Base-by-base conservation (phyloP, 2,329 filamentous ascomycete species). In the Aspergillus quadricinctus region DNA sequence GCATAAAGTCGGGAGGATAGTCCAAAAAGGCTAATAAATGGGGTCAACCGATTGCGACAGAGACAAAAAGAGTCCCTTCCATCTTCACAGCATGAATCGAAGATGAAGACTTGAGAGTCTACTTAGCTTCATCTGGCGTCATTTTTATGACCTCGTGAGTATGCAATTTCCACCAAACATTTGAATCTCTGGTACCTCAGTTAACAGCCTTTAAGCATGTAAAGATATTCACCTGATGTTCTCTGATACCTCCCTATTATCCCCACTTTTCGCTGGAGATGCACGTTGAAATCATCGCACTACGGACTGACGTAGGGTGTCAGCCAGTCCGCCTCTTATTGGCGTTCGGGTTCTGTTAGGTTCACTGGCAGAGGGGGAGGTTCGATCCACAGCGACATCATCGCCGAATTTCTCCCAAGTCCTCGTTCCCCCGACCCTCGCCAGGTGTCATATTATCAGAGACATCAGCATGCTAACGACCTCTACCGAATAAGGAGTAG, bases 231-330 rank as follows among this genome's bases (percentile, higher is more conserved):
- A 35, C 14, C 11, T 2, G 14, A 3, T 17, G 31, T 17, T 5
- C 11, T 35, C 31, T 23, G 23, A 23, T 23, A 23, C 23, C 23
- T 23, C 23, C 23, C 23, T 23, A 23, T 23, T 23, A 23, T 35
- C 58, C 58, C 57, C 59, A 29, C 43, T 43, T 40, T n/a, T 40
- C 31, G 10, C 41, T 48, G 23, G 29, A 54, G 57, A 62, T 63
- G 62, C 60, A 57, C 46, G 57, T 52, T 64, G 61, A 64, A 57
- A 61, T 64, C 61, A 64, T 64, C 53, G 60, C 56, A 62, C 62
- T 55, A 57, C 53, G 3, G 54, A 48, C 57, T 64, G 61, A 63
- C 61, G 60, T 61, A 60, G 48, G 53, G 48, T 45, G 52, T 49
- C 48, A 27, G 50, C 41, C 53, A 40, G 53, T 40, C 40, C 48